Evolutionary conservation across 2,329 filamentous ascomycete species (phyloP), one percentile per base, ranked within the genome.

Genomic region (Aspergillus phoenicis): DNA sequence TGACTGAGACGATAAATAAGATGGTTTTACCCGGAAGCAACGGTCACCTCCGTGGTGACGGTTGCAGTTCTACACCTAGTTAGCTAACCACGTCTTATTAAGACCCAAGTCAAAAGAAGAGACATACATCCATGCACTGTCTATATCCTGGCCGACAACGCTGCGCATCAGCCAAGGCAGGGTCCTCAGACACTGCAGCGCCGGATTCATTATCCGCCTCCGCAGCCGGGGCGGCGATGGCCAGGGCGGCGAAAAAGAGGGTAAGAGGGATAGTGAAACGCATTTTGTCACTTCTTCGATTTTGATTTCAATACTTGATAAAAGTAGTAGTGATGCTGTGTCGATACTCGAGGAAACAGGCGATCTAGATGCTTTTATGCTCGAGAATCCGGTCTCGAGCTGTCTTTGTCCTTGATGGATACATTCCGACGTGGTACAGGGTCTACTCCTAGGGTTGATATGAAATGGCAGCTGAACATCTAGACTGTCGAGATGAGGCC

Each of bases 181-280:
- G n/a, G 10, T 43, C 53, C 10, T 20, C 38, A 13, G 36, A 15
- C 15, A 8, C 52, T 17, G 15, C 53, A 11, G 13, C 36, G 5
- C 4, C 28, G 26, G 30, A n/a, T 4, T 54, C 48, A 11, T 30
- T 33, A 17, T 36, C 49, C 20, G 28, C 49, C 36, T 47, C 57
- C 7, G 39, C 38, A 1, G 36, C 15, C 1, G 57, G 38, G 15
- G 38, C 41, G 8, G 49, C 57, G 7, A 59, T 20, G 3, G 49
- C 57, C n/a, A 59, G 28, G n/a, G 57, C 45, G 41, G 57, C 47
- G 22, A 53, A 15, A 3, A 59, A 17, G 30, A 59, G 57, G 28
- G 49, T 24, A 15, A 59, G 33, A 22, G 41, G 57, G 49, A 59
- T 54, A 20, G 41, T 45, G 39, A 59, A 59, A 17, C 57, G 57